These are phyloP conservation scores for Laetiporus sulphureus DNA, from an alignment of 1,284 basidiomycete genomes.

Conservation along the genomic window DNA sequence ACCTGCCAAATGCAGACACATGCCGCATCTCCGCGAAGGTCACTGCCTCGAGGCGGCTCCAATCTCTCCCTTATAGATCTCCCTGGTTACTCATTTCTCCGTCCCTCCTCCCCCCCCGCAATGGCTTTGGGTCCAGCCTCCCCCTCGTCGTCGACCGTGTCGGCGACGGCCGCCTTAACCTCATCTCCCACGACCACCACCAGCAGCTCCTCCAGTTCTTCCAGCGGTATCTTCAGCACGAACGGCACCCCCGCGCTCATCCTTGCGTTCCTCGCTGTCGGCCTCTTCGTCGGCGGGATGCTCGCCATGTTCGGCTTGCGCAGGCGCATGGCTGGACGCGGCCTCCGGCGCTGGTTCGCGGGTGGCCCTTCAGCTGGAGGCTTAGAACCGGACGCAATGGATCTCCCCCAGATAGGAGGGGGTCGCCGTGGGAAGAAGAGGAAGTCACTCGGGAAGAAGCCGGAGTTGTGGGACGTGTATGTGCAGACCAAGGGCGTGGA, in stretches of 20 bases:
- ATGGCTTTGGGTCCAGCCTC: not conserved
- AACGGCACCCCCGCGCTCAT: conserved; percentile 22
- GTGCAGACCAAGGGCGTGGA: not conserved
- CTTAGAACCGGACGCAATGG: conserved; percentile 1
- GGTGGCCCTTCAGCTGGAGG: conserved; percentile 3
- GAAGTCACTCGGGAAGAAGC: conserved; percentile 12
- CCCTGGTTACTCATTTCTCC: not conserved
- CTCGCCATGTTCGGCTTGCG: conserved; percentile 22
- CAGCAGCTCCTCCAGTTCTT: not conserved
- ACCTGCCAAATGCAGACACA: not conserved
- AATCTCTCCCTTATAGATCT: too few species aligned
- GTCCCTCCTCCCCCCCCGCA: not conserved
- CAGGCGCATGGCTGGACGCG: conserved; percentile 11
- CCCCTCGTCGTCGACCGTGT: conserved; percentile 1
- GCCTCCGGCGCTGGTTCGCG: conserved; percentile 5
- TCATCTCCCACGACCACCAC: conserved; percentile 6
- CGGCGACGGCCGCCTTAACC: conserved; percentile 2
- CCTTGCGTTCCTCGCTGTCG: conserved; percentile 23
- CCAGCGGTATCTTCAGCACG: conserved; percentile 12
- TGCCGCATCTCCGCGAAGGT: not conserved
- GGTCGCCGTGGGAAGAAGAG: not conserved
- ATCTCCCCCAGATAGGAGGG: not conserved
- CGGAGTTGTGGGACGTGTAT: conserved; percentile 18
- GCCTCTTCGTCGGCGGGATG: conserved; percentile 21
- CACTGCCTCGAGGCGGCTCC: not conserved